Base-by-base conservation (phyloP, 2,329 filamentous ascomycete genomes). In the Penicillium sp. region DNA sequence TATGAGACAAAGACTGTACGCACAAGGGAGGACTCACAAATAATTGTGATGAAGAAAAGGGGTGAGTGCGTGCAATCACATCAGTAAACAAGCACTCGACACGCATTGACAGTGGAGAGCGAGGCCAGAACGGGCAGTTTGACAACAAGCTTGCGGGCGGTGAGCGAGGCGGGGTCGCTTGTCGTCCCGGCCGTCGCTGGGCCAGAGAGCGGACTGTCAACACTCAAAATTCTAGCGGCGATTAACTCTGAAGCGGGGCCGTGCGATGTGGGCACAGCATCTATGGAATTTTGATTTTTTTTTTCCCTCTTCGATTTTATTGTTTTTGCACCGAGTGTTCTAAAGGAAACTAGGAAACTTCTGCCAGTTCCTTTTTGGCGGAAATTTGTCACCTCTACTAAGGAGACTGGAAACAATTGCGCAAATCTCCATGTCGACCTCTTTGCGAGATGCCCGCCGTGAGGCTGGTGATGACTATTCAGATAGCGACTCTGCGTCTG, bases 401-500 rank as follows among this genome's bases (percentile, higher is more conserved):
- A 35, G 30, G 12, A 35, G 30, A 16, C 30, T 16, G 11, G 30
- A 35, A 35, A 14, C 8, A 7, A 6, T 7, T 40, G 9, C 9
- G 26, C 28, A 24, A 50, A 38, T 28, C 20, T 23, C 28, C 35
- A 60, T 60, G 58, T 58, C 58, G 48, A 12, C 58, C 46, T 47
- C 55, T 24, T 20, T 47, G n/a, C 47, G 40, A 38, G 47, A 56
- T 8, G 30, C 33, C 24, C 46, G 38, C 40, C 52, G 20, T 3
- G 54, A 38, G 20, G 52, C 55, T 21, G 38, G 58, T 5, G 59
- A 65, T 46, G 52, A 46, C 23, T 60, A 57, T 45, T 61, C 60
- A 47, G 63, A 64, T 45, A 60, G 48, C 46, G 61, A 62, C 40
- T 66, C 65, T 4, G 52, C 57, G 16, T 56, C 55, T 11, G 51